Conservation (phyloP, 352 stramenopile genomes). For the Halophytophthora batemanensis region DNA sequence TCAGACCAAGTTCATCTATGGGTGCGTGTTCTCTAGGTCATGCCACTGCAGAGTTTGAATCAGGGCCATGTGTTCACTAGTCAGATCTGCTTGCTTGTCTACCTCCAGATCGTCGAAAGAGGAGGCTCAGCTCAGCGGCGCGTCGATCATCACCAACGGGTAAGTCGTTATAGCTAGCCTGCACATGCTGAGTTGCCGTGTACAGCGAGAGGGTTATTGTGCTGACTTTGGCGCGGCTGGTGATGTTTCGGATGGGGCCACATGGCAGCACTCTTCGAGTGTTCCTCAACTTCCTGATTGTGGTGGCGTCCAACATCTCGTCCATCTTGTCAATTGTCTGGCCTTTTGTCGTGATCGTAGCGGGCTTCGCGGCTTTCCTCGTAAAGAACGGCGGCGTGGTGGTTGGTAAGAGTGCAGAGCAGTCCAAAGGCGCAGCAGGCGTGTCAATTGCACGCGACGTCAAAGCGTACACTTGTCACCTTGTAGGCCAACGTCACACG, state of each 20-base stretch:
- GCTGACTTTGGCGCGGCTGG: neutral
- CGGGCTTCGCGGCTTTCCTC: slow-evolving; percentile 58
- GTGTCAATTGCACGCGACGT: too few species aligned
- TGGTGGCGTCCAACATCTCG: slow-evolving; percentile 46
- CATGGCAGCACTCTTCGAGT: slow-evolving; percentile 31
- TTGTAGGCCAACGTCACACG: neutral
- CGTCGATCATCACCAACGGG: slow-evolving; percentile 30
- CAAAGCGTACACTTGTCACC: too few species aligned
- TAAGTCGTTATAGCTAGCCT: slow-evolving; percentile 5
- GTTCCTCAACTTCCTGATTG: slow-evolving; percentile 58
- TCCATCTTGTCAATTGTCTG: slow-evolving; percentile 60
- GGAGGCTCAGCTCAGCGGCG: slow-evolving; percentile 14
- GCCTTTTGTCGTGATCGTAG: slow-evolving; percentile 64
- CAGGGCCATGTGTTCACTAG: too few species aligned
- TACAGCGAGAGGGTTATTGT: neutral
- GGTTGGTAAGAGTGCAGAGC: slow-evolving; percentile 44
- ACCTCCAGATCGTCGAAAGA: slow-evolving; percentile 35
- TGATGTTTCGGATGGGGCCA: neutral
- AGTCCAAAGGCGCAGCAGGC: neutral
- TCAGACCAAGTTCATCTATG: slow-evolving; percentile 69
- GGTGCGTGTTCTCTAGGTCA: too few species aligned
- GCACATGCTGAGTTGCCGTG: too few species aligned
- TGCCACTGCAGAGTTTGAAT: too few species aligned
- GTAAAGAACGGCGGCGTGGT: slow-evolving; percentile 78
- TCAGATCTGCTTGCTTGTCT: neutral